phyloP scores from a whole-genome alignment of 192 early-diverging fungal species.

The Coemansia sp. region DNA sequence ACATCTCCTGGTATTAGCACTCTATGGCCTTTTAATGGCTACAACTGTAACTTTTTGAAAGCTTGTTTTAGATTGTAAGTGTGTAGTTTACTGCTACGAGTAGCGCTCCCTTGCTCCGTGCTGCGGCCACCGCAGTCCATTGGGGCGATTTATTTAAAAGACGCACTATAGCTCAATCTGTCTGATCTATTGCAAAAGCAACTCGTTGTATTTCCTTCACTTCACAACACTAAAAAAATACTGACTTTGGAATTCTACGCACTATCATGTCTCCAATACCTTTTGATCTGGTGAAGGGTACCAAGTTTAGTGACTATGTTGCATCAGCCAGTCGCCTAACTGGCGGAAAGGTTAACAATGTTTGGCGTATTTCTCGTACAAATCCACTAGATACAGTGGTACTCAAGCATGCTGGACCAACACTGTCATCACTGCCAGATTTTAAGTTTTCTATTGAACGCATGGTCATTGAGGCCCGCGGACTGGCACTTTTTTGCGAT shows the following conservation, averaged over 20 bases:
- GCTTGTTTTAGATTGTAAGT: no score
- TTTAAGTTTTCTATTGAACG: constrained; percentile 25
- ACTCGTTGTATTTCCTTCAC: no score
- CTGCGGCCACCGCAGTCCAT: no score
- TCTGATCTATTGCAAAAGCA: not conserved
- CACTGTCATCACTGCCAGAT: constrained; percentile 2
- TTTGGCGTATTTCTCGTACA: constrained; percentile 18
- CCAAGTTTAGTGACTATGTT: constrained; percentile 13
- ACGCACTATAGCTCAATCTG: not conserved
- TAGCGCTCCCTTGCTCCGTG: not conserved
- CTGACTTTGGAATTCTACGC: not conserved
- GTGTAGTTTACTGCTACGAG: not conserved
- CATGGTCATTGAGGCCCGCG: constrained; percentile 34
- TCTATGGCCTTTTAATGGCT: not conserved
- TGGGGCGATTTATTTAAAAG: no score
- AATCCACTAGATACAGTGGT: constrained; percentile 10
- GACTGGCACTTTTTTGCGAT: constrained; percentile 19
- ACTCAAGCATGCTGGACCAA: constrained; percentile 28
- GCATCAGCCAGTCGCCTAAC: constrained; percentile 22
- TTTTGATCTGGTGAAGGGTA: not conserved
- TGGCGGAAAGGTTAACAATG: constrained; percentile 35
- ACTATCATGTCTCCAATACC: not conserved
- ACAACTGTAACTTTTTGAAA: no score
- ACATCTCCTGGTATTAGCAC: not conserved
- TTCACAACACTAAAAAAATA: not conserved